A percentile compares a stretch with the other conserved stretches of the same genome.
Conservation (phyloP, 176 grass and related monocot genomes). For the Eleusine coracana region DNA sequence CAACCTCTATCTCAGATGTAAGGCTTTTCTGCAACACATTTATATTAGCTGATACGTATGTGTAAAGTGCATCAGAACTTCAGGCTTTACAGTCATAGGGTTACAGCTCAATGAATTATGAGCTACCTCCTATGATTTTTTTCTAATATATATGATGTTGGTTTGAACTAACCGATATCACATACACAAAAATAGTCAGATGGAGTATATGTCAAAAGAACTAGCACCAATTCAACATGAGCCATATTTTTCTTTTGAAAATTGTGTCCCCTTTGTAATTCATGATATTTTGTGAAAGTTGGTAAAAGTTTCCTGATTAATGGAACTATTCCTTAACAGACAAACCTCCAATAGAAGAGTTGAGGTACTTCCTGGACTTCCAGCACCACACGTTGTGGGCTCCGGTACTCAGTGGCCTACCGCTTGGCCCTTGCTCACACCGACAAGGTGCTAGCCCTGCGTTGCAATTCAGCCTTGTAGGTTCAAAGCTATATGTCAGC, state of each 20-base stretch:
- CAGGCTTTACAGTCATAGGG: background rate
- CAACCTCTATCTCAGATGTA: constrained; percentile 97
- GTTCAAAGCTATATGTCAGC: constrained; percentile 82
- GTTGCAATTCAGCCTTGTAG: constrained; percentile 73
- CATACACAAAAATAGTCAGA: background rate
- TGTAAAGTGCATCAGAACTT: background rate
- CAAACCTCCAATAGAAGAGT: constrained; percentile 67
- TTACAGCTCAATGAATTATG: background rate
- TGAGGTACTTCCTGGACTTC: constrained; percentile 96
- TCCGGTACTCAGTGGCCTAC: constrained; percentile 69
- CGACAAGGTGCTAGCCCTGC: constrained; percentile 37
- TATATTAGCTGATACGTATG: background rate
- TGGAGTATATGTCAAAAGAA: background rate
- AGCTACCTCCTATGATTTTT: background rate
- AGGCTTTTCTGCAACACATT: constrained; percentile 6
- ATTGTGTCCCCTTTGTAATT: background rate
- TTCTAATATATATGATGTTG: background rate
- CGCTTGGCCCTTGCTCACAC: constrained; percentile 72
- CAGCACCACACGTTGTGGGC: constrained; percentile 78
- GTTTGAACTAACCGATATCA: no score
- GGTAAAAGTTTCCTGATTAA: background rate
- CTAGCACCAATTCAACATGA: background rate
- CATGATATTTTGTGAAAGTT: background rate
- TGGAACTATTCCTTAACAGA: constrained; percentile 42
- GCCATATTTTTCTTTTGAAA: background rate